These are phyloP conservation scores for Auricularia cornea DNA, from an alignment of 768 basidiomycete species.

Conservation along the genomic window DNA sequence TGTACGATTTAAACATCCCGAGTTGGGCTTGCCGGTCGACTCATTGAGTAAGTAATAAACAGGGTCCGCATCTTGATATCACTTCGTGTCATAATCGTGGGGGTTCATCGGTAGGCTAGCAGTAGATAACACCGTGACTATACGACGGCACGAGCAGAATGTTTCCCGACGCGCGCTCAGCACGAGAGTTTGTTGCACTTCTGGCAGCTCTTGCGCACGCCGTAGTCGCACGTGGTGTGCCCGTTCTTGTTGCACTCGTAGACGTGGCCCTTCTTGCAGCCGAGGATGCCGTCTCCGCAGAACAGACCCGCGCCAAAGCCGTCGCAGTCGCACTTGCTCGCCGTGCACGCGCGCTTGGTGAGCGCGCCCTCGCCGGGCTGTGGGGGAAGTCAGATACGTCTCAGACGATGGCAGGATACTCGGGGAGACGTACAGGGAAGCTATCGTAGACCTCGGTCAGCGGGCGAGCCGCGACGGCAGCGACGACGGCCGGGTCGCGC, in stretches of 20 bases:
- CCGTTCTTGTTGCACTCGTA: background rate
- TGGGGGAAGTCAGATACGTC: background rate
- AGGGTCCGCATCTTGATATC: no score
- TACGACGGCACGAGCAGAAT: no score
- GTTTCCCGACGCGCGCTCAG: no score
- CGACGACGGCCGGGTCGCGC: background rate
- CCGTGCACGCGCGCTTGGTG: background rate
- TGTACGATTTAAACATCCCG: no score
- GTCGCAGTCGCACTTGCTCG: background rate
- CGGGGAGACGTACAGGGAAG: background rate
- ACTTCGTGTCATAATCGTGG: no score
- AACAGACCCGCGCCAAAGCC: background rate
- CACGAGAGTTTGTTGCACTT: background rate
- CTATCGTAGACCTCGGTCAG: background rate
- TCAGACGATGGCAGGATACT: no score
- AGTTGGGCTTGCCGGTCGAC: no score
- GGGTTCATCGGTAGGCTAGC: no score
- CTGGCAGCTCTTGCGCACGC: background rate
- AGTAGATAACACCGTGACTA: no score
- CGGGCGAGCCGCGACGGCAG: background rate
- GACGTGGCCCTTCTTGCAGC: background rate
- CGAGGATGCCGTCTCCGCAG: background rate
- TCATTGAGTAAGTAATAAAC: no score
- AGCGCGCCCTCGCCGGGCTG: background rate
- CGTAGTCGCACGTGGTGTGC: background rate